Evolutionary conservation across 768 basidiomycete genomes (phyloP), one percentile per base, ranked within the genome.

Genomic region (Podaxis mareebaensis): DNA sequence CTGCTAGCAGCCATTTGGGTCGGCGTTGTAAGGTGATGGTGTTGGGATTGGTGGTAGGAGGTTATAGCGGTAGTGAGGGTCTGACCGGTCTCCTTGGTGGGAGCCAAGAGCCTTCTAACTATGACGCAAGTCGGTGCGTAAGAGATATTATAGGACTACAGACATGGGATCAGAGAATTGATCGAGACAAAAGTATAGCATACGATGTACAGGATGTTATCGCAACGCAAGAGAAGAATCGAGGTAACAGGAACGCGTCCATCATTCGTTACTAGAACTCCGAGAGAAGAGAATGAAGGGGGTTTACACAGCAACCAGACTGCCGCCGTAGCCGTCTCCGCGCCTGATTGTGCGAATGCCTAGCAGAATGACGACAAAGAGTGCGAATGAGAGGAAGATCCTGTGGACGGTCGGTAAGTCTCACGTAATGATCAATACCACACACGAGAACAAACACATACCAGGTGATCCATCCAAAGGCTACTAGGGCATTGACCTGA

Each of bases 401-500:
- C 91, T 92, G 67, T 4, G 44, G 49, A 24, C 49, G 55, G 52
- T 30, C 15, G 59, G 57, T 53, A 24, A 49, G 51, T 33, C 15
- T n/a, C 52, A 44, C 53, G 20, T 20, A 36, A 10, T 15, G 4
- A 13, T 26, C 12, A 13, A 30, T 46, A 49, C 4, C 2, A 53
- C 59, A 40, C 42, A 39, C 24, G 33, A 49, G 53, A 54, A 20
- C 3, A 74, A 54, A 20, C 3, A 74, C 85, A 65, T 66, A 91
- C 90, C 87, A 90, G 67, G 84, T 82, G 13, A 89, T 69, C 91
- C 92, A 93, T 7, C 89, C 85, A 68, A 93, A 92, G 20, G 77
- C 91, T 69, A 88, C 83, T 1, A 90, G 74, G 4, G 92, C 90
- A 59, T 92, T 92, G 38, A 93, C 76, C 68, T 93, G 92, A 30